Conservation (phyloP, 805 yeast species). For the Candida insectalens region DNA sequence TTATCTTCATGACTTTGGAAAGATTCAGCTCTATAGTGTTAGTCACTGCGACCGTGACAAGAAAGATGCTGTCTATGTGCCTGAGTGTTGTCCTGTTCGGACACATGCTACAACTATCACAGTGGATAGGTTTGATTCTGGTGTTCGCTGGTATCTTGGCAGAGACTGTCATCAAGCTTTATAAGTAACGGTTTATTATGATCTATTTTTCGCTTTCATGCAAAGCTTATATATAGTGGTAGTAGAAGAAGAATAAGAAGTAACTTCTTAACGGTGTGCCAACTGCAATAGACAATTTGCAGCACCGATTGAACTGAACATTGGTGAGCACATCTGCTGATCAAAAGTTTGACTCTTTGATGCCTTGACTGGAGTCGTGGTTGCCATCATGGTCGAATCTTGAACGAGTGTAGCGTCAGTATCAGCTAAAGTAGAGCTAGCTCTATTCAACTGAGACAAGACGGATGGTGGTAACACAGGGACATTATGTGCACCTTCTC, state of each 20-base stretch:
- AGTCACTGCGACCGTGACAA: constrained; percentile 89
- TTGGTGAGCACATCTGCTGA: no score
- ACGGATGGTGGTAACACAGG: not conserved
- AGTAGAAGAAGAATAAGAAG: constrained; percentile 21
- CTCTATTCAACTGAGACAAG: not conserved
- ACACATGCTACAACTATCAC: constrained; percentile 52
- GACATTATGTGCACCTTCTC: no score
- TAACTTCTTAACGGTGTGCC: constrained; percentile 23
- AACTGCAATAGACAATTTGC: constrained; percentile 34
- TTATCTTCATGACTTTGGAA: constrained; percentile 78
- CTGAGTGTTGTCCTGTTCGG: constrained; percentile 81
- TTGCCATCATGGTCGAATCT: constrained; percentile 5
- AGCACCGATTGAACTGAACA: constrained; percentile 39
- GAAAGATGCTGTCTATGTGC: constrained; percentile 94
- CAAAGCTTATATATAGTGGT: not conserved
- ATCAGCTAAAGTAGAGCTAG: constrained; percentile 3
- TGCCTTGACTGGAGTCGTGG: constrained; percentile 5
- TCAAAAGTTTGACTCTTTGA: constrained; percentile 2
- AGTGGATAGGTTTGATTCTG: constrained; percentile 69
- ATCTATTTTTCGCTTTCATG: not conserved
- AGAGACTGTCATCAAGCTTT: constrained; percentile 52
- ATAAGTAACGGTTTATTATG: not conserved
- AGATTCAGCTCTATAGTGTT: constrained; percentile 76
- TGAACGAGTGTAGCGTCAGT: constrained; percentile 11
- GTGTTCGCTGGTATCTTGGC: constrained; percentile 82